phyloP scores from a whole-genome alignment of 108 stramenopile genomes.

The Craspedostauros australis region DNA sequence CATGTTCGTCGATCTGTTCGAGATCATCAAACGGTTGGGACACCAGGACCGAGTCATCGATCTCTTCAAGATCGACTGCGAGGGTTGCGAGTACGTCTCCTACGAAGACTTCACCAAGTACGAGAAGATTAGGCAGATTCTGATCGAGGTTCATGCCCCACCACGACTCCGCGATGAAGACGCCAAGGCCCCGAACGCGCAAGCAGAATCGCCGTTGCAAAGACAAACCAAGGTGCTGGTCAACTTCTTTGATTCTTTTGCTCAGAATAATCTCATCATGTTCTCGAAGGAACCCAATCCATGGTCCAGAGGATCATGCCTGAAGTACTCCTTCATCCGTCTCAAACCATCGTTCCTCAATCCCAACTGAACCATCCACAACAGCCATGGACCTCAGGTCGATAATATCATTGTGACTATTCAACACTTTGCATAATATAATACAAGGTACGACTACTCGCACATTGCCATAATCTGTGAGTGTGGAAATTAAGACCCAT shows the following conservation, averaged over 20 bases:
- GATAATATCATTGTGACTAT: too few relatives aligned
- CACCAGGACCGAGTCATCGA: constrained; percentile 48
- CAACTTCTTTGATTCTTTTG: constrained; percentile 28
- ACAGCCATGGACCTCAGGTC: too few relatives aligned
- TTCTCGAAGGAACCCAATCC: constrained; percentile 43
- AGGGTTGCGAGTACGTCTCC: constrained; percentile 52
- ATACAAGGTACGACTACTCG: too few relatives aligned
- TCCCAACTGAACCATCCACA: too few relatives aligned
- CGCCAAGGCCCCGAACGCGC: too few relatives aligned
- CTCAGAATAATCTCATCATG: constrained; percentile 24
- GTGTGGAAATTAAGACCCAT: too few relatives aligned
- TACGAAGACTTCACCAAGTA: constrained; percentile 32
- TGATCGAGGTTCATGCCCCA: constrained; percentile 39
- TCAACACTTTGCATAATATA: too few relatives aligned
- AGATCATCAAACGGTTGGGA: constrained; percentile 43
- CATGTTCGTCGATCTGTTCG: constrained; percentile 30
- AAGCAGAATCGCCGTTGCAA: too few relatives aligned
- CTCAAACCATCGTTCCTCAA: constrained; percentile 21
- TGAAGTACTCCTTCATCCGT: constrained; percentile 32
- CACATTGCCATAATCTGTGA: too few relatives aligned
- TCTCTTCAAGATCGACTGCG: constrained; percentile 69
- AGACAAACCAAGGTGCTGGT: too few relatives aligned
- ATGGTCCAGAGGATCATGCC: constrained; percentile 1
- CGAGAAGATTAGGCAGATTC: constrained; percentile 31
- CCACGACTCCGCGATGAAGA: too few relatives aligned